A percentile compares a stretch with the other conserved stretches of the same genome.
phyloP scores from a whole-genome alignment of 139 green algal species.

The Pleodorina starrii region DNA sequence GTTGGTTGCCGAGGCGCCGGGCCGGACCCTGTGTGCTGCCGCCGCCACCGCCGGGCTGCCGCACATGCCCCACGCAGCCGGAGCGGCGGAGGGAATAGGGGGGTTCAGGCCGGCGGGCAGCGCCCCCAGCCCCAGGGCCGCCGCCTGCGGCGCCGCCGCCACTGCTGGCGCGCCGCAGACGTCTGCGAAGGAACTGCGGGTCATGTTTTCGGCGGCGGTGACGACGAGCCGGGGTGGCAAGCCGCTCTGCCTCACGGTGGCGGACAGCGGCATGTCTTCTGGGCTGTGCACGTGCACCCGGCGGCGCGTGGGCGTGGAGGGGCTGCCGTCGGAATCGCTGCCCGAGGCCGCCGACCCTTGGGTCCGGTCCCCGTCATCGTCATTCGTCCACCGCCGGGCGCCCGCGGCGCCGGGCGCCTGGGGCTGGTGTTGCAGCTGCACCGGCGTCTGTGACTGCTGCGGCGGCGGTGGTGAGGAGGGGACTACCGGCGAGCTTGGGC shows the following conservation, averaged over 20 bases:
- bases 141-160: background rate
- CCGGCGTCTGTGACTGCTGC: slow-evolving; percentile 10
- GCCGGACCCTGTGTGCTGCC: background rate
- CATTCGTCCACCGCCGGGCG: background rate
- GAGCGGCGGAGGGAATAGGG: background rate
- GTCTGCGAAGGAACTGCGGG: background rate
- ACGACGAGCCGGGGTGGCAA: background rate
- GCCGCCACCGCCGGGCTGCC: background rate
- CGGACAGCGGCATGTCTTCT: slow-evolving; percentile 44
- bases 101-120: background rate
- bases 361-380: background rate
- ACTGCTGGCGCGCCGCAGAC: background rate
- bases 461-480: slow-evolving; percentile 34
- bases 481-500: background rate
- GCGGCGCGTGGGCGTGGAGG: background rate
- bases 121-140: background rate
- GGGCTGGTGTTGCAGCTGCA: slow-evolving; percentile 8
- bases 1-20: background rate
- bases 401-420: background rate
- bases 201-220: background rate
- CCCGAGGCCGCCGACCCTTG: background rate
- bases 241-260: background rate
- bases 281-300: background rate
- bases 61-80: background rate
- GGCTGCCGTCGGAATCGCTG: background rate